Evolutionary conservation across 257 asterid genomes (phyloP), one percentile per base, ranked within the genome.

Genomic region (Rehmannia glutinosa): DNA sequence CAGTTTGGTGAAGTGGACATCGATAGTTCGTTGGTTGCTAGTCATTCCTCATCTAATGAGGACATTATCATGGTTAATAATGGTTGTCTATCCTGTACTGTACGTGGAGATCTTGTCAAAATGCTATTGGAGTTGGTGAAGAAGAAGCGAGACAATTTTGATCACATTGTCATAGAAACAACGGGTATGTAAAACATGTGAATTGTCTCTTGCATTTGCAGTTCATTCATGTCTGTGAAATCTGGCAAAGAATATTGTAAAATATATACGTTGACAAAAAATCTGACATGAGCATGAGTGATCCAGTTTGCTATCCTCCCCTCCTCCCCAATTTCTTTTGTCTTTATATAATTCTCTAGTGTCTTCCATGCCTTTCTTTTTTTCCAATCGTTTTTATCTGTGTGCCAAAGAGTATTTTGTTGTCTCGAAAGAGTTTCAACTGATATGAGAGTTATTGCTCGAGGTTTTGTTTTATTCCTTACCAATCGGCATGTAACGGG

Each of bases 1-100:
- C 92, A 93, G 99, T 93, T 93, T 79, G 97, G 99, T 73, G 97
- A 93, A 82, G 97, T 93, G 33, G 99, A 93, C 75, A 90, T 93
- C 28, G 99, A 93, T 76, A 86, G 99, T 75, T 88, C 96, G 19
- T 73, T 93, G 62, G 97, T 90, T 75, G 99, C 97, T 59, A 90
- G 89, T 69, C 99, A 93, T 77, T 83, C 99, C 33, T 82, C 95
- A 13, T 88, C 99, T 8, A 88, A 82, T 53, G 99, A 93, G 64
- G 97, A 93, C 59, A 88, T 93, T 71, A 71, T 93, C 75, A 90
- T 90, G 99, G 96, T 90, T 41, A 93, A 93, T 68, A 93, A 93
- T 82, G 99, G 99, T 9, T 93, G 99, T 72, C 78, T 93, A 12
- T 93, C 96, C 69, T 93, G 97, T 74, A 93, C 99, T 35, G 97